phyloP scores from a whole-genome alignment of 2,329 filamentous ascomycete genomes.

The Aspergillus spinulosporus region DNA sequence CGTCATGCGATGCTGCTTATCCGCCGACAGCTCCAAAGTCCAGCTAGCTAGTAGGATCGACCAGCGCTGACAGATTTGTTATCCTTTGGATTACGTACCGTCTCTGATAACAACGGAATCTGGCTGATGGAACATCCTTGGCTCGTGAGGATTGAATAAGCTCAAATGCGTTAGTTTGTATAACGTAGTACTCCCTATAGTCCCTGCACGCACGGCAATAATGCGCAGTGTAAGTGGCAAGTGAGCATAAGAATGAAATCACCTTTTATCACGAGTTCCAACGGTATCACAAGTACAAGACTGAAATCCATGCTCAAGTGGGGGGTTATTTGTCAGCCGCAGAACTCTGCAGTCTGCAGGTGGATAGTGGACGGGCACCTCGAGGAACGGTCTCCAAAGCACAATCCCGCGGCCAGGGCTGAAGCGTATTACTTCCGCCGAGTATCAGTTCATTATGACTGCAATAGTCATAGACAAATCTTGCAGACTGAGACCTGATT shows the following conservation, averaged over 20 bases:
- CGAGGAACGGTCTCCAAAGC: conserved; percentile 1
- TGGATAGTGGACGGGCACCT: neutral
- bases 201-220: neutral
- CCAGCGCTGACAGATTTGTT: neutral
- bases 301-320: neutral
- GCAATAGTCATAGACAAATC: too few species aligned
- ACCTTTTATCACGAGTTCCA: neutral
- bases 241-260: neutral
- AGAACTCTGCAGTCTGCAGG: neutral
- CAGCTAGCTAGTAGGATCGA: neutral
- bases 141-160: conserved; percentile 16
- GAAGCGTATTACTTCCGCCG: too few species aligned
- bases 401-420: neutral
- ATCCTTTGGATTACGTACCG: conserved; percentile 6
- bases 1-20: conserved; percentile 4
- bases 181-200: neutral
- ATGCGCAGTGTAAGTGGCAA: neutral
- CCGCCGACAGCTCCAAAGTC: neutral
- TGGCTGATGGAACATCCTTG: conserved; percentile 5
- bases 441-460: too few species aligned
- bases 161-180: neutral
- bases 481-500: too few species aligned
- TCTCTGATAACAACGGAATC: conserved; percentile 8
- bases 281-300: neutral
- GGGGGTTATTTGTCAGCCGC: neutral